Conservation (phyloP, 257 asterid genomes). For the Ilex aquifolium region DNA sequence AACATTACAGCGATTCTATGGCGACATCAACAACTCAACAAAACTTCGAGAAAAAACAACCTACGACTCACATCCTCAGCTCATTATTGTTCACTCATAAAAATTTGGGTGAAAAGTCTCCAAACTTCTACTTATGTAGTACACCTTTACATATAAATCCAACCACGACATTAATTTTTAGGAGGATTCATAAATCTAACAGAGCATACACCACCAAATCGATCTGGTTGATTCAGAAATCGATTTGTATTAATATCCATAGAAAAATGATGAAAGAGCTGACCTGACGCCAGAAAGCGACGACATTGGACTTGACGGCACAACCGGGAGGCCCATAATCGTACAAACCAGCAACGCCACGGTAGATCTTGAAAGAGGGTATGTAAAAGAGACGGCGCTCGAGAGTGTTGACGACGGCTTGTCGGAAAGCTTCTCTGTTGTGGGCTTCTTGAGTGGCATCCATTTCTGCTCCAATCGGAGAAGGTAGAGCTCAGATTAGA, state of each 20-base stretch:
- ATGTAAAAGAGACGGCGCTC: slow-evolving; percentile 12
- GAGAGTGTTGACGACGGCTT: slow-evolving; percentile 36
- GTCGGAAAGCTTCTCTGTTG: slow-evolving; percentile 18
- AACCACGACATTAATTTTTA: no score
- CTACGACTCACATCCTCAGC: no score
- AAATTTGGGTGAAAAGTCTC: no score
- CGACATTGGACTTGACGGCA: slow-evolving; percentile 74
- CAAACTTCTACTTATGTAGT: no score
- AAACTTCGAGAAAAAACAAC: no score
- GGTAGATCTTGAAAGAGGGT: slow-evolving; percentile 19
- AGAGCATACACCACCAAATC: background rate
- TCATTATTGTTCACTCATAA: no score
- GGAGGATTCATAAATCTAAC: no score
- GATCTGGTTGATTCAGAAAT: background rate
- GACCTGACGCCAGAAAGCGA: slow-evolving; percentile 90
- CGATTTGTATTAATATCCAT: background rate
- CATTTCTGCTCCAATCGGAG: no score
- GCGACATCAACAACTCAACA: no score
- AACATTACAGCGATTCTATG: no score
- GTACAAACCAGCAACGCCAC: slow-evolving; percentile 49
- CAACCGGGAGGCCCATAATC: slow-evolving; percentile 92
- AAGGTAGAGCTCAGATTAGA: no score
- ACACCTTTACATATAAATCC: no score
- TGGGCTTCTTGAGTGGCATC: slow-evolving; percentile 37
- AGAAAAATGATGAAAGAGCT: background rate